These are phyloP conservation scores for Ganoderma lingzhi DNA, from an alignment of 1,284 basidiomycete species.

Conservation along the genomic window DNA sequence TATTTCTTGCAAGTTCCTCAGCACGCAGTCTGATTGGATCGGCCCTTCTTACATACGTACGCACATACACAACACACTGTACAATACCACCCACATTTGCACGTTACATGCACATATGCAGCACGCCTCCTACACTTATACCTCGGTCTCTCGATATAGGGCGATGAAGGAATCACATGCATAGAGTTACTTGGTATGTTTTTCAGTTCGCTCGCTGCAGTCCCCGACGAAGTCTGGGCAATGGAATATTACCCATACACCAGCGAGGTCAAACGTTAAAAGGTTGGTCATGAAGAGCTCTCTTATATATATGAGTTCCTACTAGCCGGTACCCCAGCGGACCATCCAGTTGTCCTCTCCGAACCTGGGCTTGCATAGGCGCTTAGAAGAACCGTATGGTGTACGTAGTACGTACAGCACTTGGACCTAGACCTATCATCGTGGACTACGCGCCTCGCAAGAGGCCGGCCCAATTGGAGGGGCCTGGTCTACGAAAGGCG, in stretches of 20 bases:
- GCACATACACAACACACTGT: conserved; percentile 28
- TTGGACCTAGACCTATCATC: background rate
- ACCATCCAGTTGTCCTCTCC: too few species aligned
- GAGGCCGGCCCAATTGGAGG: background rate
- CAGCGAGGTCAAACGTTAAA: too few species aligned
- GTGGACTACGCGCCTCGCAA: background rate
- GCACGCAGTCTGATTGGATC: conserved; percentile 21
- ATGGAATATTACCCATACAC: too few species aligned
- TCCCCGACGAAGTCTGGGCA: too few species aligned
- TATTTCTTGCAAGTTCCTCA: background rate
- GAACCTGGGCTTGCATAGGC: background rate
- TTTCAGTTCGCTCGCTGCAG: background rate
- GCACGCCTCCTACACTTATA: conserved; percentile 6
- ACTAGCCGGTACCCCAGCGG: too few species aligned
- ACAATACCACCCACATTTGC: conserved; percentile 28
- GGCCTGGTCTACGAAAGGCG: background rate
- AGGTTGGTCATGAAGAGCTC: too few species aligned
- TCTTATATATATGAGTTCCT: too few species aligned
- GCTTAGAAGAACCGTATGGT: background rate
- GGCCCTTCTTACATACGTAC: conserved; percentile 1
- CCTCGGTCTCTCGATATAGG: conserved; percentile 6
- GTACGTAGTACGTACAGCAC: background rate
- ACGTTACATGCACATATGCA: background rate
- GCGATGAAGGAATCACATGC: conserved; percentile 7
- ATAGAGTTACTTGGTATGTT: background rate